Evolutionary conservation across 164 flowering plant genomes (phyloP), one percentile per base, ranked within the genome.

Genomic region (Vitis rotundifolia): DNA sequence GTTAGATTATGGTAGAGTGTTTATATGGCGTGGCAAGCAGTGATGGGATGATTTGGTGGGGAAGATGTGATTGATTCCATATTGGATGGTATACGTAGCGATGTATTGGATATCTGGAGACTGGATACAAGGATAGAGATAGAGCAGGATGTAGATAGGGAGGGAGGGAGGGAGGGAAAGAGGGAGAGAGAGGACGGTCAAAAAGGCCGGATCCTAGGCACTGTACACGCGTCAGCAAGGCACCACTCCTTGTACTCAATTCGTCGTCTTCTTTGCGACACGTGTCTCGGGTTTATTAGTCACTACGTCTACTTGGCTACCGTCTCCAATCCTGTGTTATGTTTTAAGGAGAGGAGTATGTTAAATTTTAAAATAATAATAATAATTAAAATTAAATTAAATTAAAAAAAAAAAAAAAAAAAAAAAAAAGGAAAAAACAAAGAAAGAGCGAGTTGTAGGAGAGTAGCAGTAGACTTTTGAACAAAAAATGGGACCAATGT

Each of bases 181-280:
- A 49, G 60, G 28, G 49, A 22, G 66, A n/a, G 51, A 11, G 63
- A 55, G 59, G 54, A 19, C 16, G 58, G 78, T 75, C 76, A 77
- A 80, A 80, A 81, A 76, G 77, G 66, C 49, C 0, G 73, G 75
- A 81, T 81, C 80, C 57, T 56, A 77, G 51, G 67, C 76, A 79
- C 88, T 82, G 82, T 79, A 65, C 72, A 82, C 77, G 78, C 83
- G 82, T 85, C 68, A 63, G 72, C 75, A 52, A 55, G 64, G 8
- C 73, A 73, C 50, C 18, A 48, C 61, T 67, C 31, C 8, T 49
- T 69, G 68, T 26, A 11, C 5, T 70, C 57, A 18, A 37, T 67
- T 72, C 69, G 16, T 70, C 68, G 47, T 69, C 66, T 60, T 11
- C 6, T 47, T 16, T 29, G 48, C 1, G 7, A 15, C 71, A 77